These are phyloP conservation scores for Colletotrichum lindemuthianum DNA, from an alignment of 2,329 filamentous ascomycete genomes.

Conservation along the genomic window DNA sequence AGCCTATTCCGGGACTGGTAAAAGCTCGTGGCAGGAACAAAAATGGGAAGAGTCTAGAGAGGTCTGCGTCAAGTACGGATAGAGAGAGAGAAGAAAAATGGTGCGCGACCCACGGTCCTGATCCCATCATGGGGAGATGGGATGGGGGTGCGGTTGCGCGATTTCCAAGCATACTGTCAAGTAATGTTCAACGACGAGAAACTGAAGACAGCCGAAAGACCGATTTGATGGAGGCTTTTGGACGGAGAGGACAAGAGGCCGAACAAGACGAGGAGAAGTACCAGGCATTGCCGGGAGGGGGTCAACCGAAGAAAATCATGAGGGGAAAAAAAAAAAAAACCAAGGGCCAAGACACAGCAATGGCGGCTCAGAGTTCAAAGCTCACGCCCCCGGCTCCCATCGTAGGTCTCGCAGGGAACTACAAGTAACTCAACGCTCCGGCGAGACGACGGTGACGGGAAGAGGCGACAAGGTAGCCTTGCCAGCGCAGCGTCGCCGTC, in stretches of 20 bases:
- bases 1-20: not conserved
- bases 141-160: slow-evolving; percentile 29
- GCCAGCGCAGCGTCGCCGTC: slow-evolving; percentile 30
- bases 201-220: slow-evolving; percentile 4
- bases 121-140: slow-evolving; percentile 17
- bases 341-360: not conserved
- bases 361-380: not conserved
- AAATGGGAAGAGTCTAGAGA: not conserved
- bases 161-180: slow-evolving; percentile 25
- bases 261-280: slow-evolving; percentile 1
- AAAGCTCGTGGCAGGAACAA: slow-evolving; percentile 26
- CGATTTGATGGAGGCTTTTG: slow-evolving; percentile 9
- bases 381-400: slow-evolving; percentile 19
- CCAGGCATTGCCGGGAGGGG: not conserved
- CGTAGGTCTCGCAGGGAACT: slow-evolving; percentile 27
- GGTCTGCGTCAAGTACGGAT: not conserved
- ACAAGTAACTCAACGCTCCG: slow-evolving; percentile 32
- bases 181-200: not conserved
- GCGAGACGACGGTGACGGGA: slow-evolving; percentile 13
- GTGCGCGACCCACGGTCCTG: slow-evolving; percentile 18
- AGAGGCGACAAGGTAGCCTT: slow-evolving; percentile 33
- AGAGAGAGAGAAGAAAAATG: slow-evolving; percentile 9
- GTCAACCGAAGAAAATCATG: not conserved
- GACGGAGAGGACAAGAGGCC: not conserved
- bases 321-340: not conserved